Evolutionary conservation across 2,329 filamentous ascomycete species (phyloP), one percentile per base, ranked within the genome.

Genomic region (Diaporthe batatas): DNA sequence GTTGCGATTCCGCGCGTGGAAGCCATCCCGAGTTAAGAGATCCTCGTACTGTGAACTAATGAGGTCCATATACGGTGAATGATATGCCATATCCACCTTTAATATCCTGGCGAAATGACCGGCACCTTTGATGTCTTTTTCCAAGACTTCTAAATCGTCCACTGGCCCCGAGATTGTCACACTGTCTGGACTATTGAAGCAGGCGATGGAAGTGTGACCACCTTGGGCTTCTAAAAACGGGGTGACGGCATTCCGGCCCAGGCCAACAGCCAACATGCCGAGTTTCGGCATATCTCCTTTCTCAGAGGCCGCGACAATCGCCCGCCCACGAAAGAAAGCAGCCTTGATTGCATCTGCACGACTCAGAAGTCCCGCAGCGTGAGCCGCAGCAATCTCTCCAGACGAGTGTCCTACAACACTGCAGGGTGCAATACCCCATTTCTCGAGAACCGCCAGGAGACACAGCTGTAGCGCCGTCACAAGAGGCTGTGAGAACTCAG

Each of bases 401-500:
- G 77, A 80, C 1, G 82, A 84, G 67, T 85, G 83, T 0, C 83
- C 83, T 1, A 81, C 75, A 7, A 84, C 81, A 1, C 78, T 79
- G 2, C 74, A 18, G 0, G 82, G 80, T 0, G 65, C 65, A 11
- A 85, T 75, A 0, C 74, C 76, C 74, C 78, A 80, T 0, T 74
- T 78, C 1, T 78, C 72, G 3, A 84, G 77, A 0, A 84, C 75
- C 7, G 85, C 77, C 4, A 81, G 82, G 2, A 87, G 74, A 2
- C 77, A 84, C 6, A 88, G 79, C 74, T 88, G 87, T 1, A 88
- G 29, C 0, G 85, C 85, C 0, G 85, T 87, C 54, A 83, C 87
- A 0, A 86, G 71, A 0, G 86, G 83, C 67, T 54, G 47, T 2
- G 47, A 49, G 47, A 49, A 49, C 21, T 49, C 47, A 3, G 47